Percentiles rank a stretch among this genome's conserved stretches.
These are phyloP conservation scores for Leptographium wingfieldii DNA, from an alignment of 2,329 filamentous ascomycete species.

Conservation along the genomic window DNA sequence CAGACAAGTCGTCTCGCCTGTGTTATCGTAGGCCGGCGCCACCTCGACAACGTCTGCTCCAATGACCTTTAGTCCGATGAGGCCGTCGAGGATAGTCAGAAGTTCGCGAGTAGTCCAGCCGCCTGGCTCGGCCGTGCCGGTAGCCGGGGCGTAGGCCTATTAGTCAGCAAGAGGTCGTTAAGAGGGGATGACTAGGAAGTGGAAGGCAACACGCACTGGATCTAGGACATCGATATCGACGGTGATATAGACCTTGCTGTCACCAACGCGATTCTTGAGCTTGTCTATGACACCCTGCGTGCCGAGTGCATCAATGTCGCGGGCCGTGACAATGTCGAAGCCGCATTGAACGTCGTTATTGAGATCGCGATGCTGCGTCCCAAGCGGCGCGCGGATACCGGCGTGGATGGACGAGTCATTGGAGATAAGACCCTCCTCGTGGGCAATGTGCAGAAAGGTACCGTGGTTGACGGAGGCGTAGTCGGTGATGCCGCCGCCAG, in stretches of 20 bases:
- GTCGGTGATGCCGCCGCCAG: conserved; percentile 45
- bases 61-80: conserved; percentile 59
- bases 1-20: conserved; percentile 46
- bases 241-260: conserved; percentile 51
- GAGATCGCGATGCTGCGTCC: conserved; percentile 35
- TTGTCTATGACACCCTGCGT: conserved; percentile 47
- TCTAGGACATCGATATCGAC: conserved; percentile 76
- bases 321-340: conserved; percentile 42
- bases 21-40: conserved; percentile 62
- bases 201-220: conserved; percentile 29
- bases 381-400: conserved; percentile 44
- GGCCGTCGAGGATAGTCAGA: conserved; percentile 58
- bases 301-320: conserved; percentile 62
- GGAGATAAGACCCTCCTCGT: conserved; percentile 46
- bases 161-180: not conserved
- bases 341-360: conserved; percentile 45
- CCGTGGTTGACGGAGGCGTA: conserved; percentile 51
- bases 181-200: not conserved
- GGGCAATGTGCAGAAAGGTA: conserved; percentile 48
- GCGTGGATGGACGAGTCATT: conserved; percentile 45
- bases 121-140: conserved; percentile 66
- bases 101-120: conserved; percentile 72
- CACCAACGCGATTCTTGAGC: conserved; percentile 44
- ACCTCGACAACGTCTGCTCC: conserved; percentile 75
- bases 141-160: conserved; percentile 29